These are phyloP conservation scores for Atalantia buxifolia DNA, from an alignment of 345 rosid species.

Conservation along the genomic window DNA sequence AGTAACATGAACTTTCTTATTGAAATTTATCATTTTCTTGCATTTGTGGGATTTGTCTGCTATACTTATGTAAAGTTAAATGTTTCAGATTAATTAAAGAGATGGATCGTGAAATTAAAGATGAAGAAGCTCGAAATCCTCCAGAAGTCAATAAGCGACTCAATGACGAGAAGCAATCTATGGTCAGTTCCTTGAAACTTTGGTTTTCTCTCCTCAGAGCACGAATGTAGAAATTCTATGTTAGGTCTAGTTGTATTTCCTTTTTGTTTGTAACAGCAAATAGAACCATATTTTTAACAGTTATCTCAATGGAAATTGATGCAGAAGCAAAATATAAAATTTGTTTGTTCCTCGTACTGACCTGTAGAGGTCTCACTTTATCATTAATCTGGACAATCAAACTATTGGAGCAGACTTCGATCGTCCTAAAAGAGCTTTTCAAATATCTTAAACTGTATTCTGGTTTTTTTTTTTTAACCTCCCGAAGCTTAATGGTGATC, in stretches of 20 bases:
- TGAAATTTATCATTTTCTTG: neutral
- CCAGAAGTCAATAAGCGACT: constrained; percentile 80
- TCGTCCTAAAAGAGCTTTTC: neutral
- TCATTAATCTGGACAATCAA: neutral
- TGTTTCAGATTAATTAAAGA: constrained; percentile 80
- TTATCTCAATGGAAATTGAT: neutral
- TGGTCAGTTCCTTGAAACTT: constrained; percentile 49
- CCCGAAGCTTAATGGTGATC: neutral
- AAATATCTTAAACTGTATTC: neutral
- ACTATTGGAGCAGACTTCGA: neutral
- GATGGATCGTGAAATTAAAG: constrained; percentile 85
- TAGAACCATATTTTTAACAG: neutral
- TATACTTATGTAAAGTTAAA: constrained; percentile 6
- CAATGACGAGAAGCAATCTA: constrained; percentile 95
- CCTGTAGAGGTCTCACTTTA: neutral
- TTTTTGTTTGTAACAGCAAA: neutral
- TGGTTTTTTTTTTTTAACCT: neutral
- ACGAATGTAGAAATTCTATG: neutral
- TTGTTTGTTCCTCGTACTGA: neutral
- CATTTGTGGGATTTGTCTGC: neutral
- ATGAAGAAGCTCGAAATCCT: constrained; percentile 73
- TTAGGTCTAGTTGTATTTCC: neutral
- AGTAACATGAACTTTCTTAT: neutral
- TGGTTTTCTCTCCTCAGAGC: neutral
- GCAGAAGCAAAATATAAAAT: neutral